Conservation (phyloP, 768 basidiomycete species). For the Artomyces pyxidatus region DNA sequence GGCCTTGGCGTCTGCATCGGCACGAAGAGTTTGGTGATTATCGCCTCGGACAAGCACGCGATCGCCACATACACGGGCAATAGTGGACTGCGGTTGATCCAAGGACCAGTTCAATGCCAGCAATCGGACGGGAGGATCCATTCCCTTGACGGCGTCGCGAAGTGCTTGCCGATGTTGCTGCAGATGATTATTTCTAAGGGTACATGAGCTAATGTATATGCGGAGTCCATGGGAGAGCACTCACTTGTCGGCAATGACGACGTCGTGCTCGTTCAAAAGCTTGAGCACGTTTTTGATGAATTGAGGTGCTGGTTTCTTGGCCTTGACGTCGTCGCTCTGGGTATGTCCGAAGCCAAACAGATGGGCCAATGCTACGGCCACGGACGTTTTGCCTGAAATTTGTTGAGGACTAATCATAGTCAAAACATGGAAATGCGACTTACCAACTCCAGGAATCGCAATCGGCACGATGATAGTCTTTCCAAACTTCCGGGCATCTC, state of each 20-base stretch:
- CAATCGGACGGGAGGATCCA: slow-evolving; percentile 53
- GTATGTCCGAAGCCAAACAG: slow-evolving; percentile 88
- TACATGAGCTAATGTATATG: not conserved
- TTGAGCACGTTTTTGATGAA: slow-evolving; percentile 69
- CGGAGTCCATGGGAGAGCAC: slow-evolving; percentile 17
- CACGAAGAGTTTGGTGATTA: slow-evolving; percentile 78
- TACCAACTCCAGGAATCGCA: slow-evolving; percentile 90
- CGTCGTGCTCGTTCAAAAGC: slow-evolving; percentile 52
- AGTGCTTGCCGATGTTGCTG: slow-evolving; percentile 69
- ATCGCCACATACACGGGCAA: slow-evolving; percentile 71
- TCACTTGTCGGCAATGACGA: slow-evolving; percentile 92
- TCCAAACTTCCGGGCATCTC: slow-evolving; percentile 28
- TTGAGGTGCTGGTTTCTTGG: slow-evolving; percentile 59
- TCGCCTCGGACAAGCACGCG: slow-evolving; percentile 70
- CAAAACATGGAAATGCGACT: slow-evolving; percentile 21
- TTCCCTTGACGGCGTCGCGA: slow-evolving; percentile 39
- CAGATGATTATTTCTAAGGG: slow-evolving; percentile 78
- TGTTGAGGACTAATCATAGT: not conserved
- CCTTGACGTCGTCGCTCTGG: slow-evolving; percentile 83
- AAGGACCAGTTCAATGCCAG: slow-evolving; percentile 77
- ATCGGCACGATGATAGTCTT: slow-evolving; percentile 86
- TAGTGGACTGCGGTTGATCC: slow-evolving; percentile 44
- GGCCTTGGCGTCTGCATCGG: slow-evolving; percentile 36
- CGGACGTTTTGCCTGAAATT: slow-evolving; percentile 74
- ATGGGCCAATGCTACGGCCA: slow-evolving; percentile 68